A percentile compares a stretch with the other conserved stretches of the same genome.
These are phyloP conservation scores for Suillus weaverae DNA, from an alignment of 768 basidiomycete genomes.

Conservation along the genomic window DNA sequence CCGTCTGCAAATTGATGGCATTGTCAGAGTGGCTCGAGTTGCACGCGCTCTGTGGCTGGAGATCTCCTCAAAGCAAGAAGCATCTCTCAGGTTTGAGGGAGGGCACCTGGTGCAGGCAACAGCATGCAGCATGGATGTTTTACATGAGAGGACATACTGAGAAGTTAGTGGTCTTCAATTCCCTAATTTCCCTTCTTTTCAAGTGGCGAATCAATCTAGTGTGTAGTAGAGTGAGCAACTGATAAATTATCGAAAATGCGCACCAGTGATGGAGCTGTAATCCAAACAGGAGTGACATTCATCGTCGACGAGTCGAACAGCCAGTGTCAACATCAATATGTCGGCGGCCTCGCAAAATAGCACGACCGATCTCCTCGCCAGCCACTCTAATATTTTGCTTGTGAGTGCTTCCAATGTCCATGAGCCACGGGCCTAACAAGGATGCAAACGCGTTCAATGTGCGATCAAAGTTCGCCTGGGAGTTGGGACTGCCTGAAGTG, in stretches of 20 bases:
- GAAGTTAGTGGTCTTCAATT: conserved; percentile 35
- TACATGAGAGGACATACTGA: conserved; percentile 63
- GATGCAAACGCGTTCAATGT: too few relatives aligned
- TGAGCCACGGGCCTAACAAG: conserved; percentile 46
- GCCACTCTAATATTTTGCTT: conserved; percentile 90
- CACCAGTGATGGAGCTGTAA: conserved; percentile 40
- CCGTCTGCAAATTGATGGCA: conserved; percentile 74
- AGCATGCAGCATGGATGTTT: conserved; percentile 64
- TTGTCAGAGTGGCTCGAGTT: conserved; percentile 53
- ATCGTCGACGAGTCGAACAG: conserved; percentile 44
- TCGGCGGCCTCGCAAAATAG: not conserved
- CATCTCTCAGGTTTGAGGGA: conserved; percentile 69
- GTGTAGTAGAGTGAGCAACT: not conserved
- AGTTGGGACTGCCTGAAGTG: too few relatives aligned
- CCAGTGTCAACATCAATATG: conserved; percentile 49
- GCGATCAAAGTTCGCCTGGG: too few relatives aligned
- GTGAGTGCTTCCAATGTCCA: conserved; percentile 63
- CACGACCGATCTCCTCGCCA: conserved; percentile 67
- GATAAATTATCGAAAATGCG: conserved; percentile 9
- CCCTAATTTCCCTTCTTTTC: conserved; percentile 10
- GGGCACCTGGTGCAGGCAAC: conserved; percentile 62
- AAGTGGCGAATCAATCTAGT: conserved; percentile 18
- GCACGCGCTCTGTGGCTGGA: conserved; percentile 33
- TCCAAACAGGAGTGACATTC: conserved; percentile 44
- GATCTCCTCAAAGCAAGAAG: conserved; percentile 58